Base-by-base conservation (phyloP, 257 asterid genomes). In the Anisodus acutangulus region DNA sequence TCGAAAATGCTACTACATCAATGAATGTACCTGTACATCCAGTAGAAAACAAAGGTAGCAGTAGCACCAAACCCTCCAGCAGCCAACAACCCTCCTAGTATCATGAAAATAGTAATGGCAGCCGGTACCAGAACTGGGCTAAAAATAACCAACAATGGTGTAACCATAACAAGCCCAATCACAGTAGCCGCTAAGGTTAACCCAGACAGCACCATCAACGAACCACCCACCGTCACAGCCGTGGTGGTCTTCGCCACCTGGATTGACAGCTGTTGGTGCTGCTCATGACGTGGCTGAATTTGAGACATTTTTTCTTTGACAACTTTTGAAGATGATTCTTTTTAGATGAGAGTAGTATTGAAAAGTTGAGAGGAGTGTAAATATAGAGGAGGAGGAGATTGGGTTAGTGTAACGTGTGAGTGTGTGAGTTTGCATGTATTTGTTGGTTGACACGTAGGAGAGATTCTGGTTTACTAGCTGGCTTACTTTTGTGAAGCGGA, bases 81-180 rank as follows among this genome's bases (percentile, higher is more conserved):
- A 3, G 93, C 83, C 12, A 93, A 82, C 79, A 95, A 88, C 0
- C 98, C 98, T 3, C 93, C 97, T 0, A 85, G 4, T 59, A 95
- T 94, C 63, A 92, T 22, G 87, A 92, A 90, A 10, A 89, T 3
- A 15, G 97, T 89, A 59, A 92, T 66, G 7, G 95, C 91, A 0
- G 99, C 98, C 0, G 99, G 99, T 49, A 94, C 92, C 3, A 95
- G 93, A 1, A 95, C 95, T 0, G 99, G 99, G 90, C 99, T 94
- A 88, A 95, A 95, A 10, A 94, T 90, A 31, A 95, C 95, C 49
- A 95, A 90, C 66, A 95, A 74, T 0, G 98, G 99, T 1, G 99
- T 95, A 31, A 91, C 95, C 13, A 94, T 70, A 4, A 92, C 98
- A 2, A 95, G 95, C 54, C 91, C 97, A 81, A 95, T 91, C 15